A percentile compares a stretch with the other conserved stretches of the same genome.
These are phyloP conservation scores for Phytopythium oedochilum DNA, from an alignment of 352 stramenopile genomes.

Conservation along the genomic window DNA sequence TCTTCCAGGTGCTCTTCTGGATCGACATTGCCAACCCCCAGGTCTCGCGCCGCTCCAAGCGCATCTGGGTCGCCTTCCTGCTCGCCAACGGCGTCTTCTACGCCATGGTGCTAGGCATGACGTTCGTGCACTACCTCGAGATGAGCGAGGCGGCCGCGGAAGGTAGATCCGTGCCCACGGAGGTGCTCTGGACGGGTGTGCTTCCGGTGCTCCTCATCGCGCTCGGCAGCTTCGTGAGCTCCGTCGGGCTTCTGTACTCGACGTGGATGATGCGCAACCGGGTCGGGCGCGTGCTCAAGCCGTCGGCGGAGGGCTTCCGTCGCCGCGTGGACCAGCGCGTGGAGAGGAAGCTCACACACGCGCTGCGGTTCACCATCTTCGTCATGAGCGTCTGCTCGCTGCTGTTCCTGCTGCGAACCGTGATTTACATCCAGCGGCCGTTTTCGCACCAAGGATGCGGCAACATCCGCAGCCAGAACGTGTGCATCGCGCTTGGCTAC, in stretches of 20 bases:
- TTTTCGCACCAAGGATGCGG: constrained; percentile 75
- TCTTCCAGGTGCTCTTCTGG: constrained; percentile 86
- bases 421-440: constrained; percentile 80
- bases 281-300: constrained; percentile 62
- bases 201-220: constrained; percentile 68
- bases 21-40: constrained; percentile 85
- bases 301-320: constrained; percentile 31
- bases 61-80: constrained; percentile 74
- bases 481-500: constrained; percentile 73
- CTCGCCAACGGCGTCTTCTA: constrained; percentile 76
- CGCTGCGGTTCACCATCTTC: constrained; percentile 61
- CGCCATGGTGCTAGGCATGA: constrained; percentile 52
- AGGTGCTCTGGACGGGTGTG: constrained; percentile 41
- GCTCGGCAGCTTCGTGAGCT: constrained; percentile 57
- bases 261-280: constrained; percentile 68
- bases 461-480: constrained; percentile 47
- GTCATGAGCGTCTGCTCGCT: constrained; percentile 68
- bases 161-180: constrained; percentile 7
- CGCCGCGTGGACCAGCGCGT: constrained; percentile 55
- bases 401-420: constrained; percentile 60
- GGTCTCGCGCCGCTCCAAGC: constrained; percentile 58
- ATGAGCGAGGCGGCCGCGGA: constrained; percentile 15
- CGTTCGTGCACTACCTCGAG: constrained; percentile 34
- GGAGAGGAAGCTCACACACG: constrained; percentile 65
- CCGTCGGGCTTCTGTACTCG: constrained; percentile 67